Conservation (phyloP, 2,329 filamentous ascomycete species). For the Metarhizium guizhouense region DNA sequence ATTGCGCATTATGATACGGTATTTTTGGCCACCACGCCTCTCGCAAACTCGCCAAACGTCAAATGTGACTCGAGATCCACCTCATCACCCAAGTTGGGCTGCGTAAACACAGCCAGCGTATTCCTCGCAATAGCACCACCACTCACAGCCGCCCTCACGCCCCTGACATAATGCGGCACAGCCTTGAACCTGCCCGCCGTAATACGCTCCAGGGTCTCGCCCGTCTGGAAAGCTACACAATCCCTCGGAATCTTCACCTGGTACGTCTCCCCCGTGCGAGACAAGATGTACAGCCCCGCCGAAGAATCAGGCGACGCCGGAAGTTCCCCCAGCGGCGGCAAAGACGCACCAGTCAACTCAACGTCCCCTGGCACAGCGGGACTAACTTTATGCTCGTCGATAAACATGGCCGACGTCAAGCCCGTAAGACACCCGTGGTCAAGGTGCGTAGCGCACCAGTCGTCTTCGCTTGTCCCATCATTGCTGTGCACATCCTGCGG, state of each 20-base stretch:
- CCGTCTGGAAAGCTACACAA: slow-evolving; percentile 93
- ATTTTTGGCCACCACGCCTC: slow-evolving; percentile 50
- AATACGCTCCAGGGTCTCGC: slow-evolving; percentile 83
- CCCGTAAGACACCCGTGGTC: slow-evolving; percentile 94
- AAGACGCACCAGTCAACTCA: slow-evolving; percentile 16
- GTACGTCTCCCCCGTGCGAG: slow-evolving; percentile 70
- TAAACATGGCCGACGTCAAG: slow-evolving; percentile 90
- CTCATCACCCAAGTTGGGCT: slow-evolving; percentile 80
- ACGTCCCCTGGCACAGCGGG: slow-evolving; percentile 22
- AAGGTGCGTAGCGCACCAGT: slow-evolving; percentile 88
- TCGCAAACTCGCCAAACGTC: slow-evolving; percentile 69
- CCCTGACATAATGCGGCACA: slow-evolving; percentile 90
- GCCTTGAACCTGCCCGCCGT: slow-evolving; percentile 87
- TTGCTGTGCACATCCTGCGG: slow-evolving; percentile 38
- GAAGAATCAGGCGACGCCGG: slow-evolving; percentile 68
- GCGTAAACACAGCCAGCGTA: slow-evolving; percentile 92
- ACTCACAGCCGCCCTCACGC: slow-evolving; percentile 49
- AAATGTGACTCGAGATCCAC: slow-evolving; percentile 60
- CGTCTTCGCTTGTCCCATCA: slow-evolving; percentile 52
- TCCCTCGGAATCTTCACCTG: slow-evolving; percentile 88
- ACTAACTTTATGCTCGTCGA: slow-evolving; percentile 58
- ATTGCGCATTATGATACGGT: slow-evolving; percentile 31
- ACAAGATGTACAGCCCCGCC: slow-evolving; percentile 90
- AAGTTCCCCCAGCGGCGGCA: slow-evolving; percentile 59
- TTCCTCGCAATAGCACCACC: slow-evolving; percentile 60